Evolutionary conservation across 2,329 filamentous ascomycete species (phyloP).

Genomic region (Hymenoscyphus linearis): DNA sequence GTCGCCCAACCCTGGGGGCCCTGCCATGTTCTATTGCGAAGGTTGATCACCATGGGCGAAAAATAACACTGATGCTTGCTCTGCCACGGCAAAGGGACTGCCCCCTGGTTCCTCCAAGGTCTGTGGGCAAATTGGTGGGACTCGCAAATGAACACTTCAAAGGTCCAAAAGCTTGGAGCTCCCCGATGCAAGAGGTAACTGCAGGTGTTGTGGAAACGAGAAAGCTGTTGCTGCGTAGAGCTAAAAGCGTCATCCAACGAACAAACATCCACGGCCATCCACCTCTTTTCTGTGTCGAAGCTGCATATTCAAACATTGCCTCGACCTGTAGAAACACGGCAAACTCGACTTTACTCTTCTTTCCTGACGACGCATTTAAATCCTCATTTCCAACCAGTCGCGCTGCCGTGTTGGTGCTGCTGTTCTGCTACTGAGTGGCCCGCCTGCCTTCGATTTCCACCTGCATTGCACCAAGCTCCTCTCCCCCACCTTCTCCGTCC

Average conservation of each 20-base stretch:
- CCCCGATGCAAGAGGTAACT: conserved; percentile 17
- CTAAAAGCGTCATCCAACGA: conserved; percentile 26
- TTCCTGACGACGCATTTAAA: conserved; percentile 12
- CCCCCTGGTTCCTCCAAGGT: conserved; percentile 14
- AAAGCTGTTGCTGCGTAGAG: conserved; percentile 15
- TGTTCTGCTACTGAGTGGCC: conserved; percentile 24
- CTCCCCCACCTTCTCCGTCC: conserved; percentile 22
- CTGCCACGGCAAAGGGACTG: conserved; percentile 5
- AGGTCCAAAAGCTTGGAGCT: conserved; percentile 23
- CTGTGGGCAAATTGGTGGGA: conserved; percentile 27
- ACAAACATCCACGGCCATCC: conserved; percentile 21
- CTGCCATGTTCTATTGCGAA: neutral
- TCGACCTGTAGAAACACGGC: conserved; percentile 19
- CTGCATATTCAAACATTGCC: conserved; percentile 7
- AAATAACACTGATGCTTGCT: neutral
- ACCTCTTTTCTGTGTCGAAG: conserved; percentile 11
- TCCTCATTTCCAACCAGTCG: conserved; percentile 22
- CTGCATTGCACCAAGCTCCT: conserved; percentile 16
- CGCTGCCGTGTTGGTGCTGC: conserved; percentile 9
- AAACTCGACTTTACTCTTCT: conserved; percentile 12
- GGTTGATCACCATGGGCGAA: neutral
- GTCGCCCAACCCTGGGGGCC: conserved; percentile 6
- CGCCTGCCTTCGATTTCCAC: conserved; percentile 13
- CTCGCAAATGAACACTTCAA: conserved; percentile 19
- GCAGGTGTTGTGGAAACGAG: conserved; percentile 16